Percentiles rank a stretch among this genome's conserved stretches.
Conservation (phyloP, 176 grass and related monocot species). For the Carex myosuroides region DNA sequence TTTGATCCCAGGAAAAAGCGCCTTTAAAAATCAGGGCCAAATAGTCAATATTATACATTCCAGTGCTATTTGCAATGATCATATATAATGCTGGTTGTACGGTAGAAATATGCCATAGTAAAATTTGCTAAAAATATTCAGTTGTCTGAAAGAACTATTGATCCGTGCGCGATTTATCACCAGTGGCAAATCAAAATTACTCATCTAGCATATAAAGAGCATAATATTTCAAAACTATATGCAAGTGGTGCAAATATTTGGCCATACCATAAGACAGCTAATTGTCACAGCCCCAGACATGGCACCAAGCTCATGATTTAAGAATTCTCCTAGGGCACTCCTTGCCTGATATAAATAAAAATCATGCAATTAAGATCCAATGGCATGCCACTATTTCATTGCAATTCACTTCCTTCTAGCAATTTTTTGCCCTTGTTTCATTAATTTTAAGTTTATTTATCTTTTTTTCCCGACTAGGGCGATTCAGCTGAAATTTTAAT, state of each 20-base stretch:
- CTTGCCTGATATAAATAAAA: constrained; percentile 40
- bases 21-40: background rate
- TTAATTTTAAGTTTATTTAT: background rate
- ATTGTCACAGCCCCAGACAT: constrained; percentile 81
- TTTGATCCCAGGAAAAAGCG: background rate
- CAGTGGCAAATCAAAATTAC: background rate
- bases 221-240: background rate
- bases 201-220: background rate
- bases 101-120: background rate
- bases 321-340: constrained; percentile 43
- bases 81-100: background rate
- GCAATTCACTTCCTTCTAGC: background rate
- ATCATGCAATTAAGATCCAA: background rate
- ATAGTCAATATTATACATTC: background rate
- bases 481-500: background rate
- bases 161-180: background rate
- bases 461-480: background rate
- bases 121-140: background rate
- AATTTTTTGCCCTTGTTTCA: background rate
- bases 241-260: background rate
- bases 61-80: background rate
- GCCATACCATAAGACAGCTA: constrained; percentile 69
- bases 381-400: background rate
- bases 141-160: background rate
- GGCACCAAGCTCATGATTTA: constrained; percentile 55